These are phyloP conservation scores for Pseudogymnoascus sp. DNA, from an alignment of 2,329 filamentous ascomycete genomes.

Conservation along the genomic window DNA sequence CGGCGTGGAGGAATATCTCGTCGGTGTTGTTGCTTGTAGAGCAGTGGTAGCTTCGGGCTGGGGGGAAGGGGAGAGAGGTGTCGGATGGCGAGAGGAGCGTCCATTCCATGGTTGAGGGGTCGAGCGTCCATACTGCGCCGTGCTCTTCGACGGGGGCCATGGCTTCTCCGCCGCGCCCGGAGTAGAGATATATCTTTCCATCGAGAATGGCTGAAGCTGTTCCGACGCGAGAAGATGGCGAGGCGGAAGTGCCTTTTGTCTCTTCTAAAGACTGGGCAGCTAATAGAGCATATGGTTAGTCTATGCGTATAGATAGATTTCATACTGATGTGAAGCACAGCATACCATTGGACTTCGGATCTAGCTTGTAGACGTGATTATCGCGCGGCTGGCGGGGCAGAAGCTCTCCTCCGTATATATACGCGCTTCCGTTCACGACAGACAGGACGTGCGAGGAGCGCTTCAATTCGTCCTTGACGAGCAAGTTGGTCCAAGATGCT, in stretches of 20 bases:
- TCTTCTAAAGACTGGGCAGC: neutral
- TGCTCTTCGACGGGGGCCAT: slow-evolving; percentile 53
- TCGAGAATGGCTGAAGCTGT: slow-evolving; percentile 39
- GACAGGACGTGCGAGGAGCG: slow-evolving; percentile 43
- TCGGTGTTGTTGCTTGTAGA: slow-evolving; percentile 32
- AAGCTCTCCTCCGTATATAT: slow-evolving; percentile 45
- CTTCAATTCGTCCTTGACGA: slow-evolving; percentile 30
- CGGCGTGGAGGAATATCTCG: slow-evolving; percentile 50
- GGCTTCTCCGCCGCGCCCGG: slow-evolving; percentile 49
- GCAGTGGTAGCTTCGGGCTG: slow-evolving; percentile 48
- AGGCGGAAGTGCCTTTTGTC: neutral
- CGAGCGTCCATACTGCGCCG: slow-evolving; percentile 49
- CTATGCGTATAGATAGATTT: neutral
- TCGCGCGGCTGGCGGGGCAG: slow-evolving; percentile 42
- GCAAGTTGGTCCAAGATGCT: slow-evolving; percentile 25
- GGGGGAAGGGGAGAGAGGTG: slow-evolving; percentile 33
- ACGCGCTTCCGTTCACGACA: slow-evolving; percentile 32
- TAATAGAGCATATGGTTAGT: neutral
- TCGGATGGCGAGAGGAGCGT: slow-evolving; percentile 33
- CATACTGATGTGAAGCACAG: neutral
- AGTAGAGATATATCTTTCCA: slow-evolving; percentile 49
- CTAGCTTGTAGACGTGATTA: slow-evolving; percentile 37
- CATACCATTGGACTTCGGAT: slow-evolving; percentile 19
- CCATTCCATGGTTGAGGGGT: slow-evolving; percentile 37
- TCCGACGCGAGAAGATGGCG: slow-evolving; percentile 49